Evolutionary conservation across 805 yeast species (phyloP).

Genomic region (Helenozyma baotianmanensis): DNA sequence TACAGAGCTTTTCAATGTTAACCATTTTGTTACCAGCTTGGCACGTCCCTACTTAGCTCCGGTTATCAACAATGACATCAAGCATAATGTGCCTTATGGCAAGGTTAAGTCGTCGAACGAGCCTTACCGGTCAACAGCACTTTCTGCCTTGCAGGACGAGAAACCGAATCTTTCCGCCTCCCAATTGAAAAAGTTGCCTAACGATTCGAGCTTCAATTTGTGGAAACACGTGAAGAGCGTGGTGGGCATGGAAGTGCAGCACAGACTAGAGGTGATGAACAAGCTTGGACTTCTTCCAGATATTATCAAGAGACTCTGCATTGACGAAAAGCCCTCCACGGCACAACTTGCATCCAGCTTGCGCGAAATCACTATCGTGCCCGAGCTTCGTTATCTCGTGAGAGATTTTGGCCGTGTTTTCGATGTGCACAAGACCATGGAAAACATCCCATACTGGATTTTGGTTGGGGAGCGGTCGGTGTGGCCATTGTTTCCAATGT

Average conservation of each 20-base stretch:
- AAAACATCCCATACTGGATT: slow-evolving; percentile 85
- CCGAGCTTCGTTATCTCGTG: slow-evolving; percentile 69
- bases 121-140: too few species aligned
- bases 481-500: slow-evolving; percentile 84
- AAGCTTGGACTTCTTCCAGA: slow-evolving; percentile 71
- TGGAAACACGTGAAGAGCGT: slow-evolving; percentile 45
- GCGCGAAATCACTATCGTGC: slow-evolving; percentile 86
- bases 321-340: slow-evolving; percentile 74
- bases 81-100: slow-evolving; percentile 51
- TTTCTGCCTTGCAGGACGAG: too few species aligned
- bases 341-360: slow-evolving; percentile 59
- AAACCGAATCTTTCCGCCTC: slow-evolving; percentile 5
- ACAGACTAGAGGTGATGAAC: slow-evolving; percentile 75
- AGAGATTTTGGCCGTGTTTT: slow-evolving; percentile 70
- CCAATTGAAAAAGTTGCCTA: slow-evolving; percentile 24
- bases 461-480: slow-evolving; percentile 86
- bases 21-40: slow-evolving; percentile 84
- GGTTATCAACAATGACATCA: slow-evolving; percentile 73
- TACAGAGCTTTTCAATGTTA: slow-evolving; percentile 90
- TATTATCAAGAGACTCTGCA: slow-evolving; percentile 66
- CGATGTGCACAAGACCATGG: slow-evolving; percentile 65
- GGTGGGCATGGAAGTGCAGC: slow-evolving; percentile 73
- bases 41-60: slow-evolving; percentile 96
- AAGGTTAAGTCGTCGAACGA: slow-evolving; percentile 20
- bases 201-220: slow-evolving; percentile 30